These are phyloP conservation scores for Clarireedia monteithiana DNA, from an alignment of 2,329 filamentous ascomycete species.

Conservation along the genomic window DNA sequence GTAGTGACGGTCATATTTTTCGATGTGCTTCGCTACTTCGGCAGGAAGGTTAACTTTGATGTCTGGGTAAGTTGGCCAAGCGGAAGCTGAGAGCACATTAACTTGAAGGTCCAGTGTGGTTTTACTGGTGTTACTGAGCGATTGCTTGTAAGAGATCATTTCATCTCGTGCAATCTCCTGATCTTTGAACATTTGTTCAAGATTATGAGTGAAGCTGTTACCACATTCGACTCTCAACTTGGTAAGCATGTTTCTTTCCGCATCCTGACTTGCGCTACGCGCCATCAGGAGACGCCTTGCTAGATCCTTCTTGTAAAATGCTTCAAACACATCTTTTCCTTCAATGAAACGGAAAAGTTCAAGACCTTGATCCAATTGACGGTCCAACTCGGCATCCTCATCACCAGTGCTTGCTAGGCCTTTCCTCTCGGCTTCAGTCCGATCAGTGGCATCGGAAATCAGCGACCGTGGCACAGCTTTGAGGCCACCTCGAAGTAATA, in stretches of 20 bases:
- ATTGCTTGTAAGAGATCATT: conserved; percentile 79
- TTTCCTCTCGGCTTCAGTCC: conserved; percentile 48
- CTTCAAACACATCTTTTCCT: conserved; percentile 95
- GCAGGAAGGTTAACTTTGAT: conserved; percentile 63
- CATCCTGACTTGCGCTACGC: conserved; percentile 86
- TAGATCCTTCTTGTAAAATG: conserved; percentile 98
- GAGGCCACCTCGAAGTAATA: conserved; percentile 76
- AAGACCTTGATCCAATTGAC: conserved; percentile 84
- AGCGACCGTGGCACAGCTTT: conserved; percentile 71
- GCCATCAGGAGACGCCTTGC: conserved; percentile 85
- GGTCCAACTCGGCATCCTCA: conserved; percentile 86
- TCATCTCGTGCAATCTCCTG: conserved; percentile 90
- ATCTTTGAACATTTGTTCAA: conserved; percentile 99
- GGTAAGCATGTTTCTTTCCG: conserved; percentile 89
- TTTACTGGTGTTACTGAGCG: conserved; percentile 42
- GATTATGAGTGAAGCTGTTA: conserved; percentile 87
- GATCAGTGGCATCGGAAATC: conserved; percentile 52
- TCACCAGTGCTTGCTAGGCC: conserved; percentile 65
- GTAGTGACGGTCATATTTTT: conserved; percentile 80
- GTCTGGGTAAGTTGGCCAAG: conserved; percentile 90
- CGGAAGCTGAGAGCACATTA: conserved; percentile 80
- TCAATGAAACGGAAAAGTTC: conserved; percentile 96
- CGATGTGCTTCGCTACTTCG: conserved; percentile 67
- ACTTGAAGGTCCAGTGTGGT: conserved; percentile 67
- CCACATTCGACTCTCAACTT: conserved; percentile 92